Evolutionary conservation across 2,329 filamentous ascomycete species (phyloP).

Genomic region (Cyphellophora attinorum): DNA sequence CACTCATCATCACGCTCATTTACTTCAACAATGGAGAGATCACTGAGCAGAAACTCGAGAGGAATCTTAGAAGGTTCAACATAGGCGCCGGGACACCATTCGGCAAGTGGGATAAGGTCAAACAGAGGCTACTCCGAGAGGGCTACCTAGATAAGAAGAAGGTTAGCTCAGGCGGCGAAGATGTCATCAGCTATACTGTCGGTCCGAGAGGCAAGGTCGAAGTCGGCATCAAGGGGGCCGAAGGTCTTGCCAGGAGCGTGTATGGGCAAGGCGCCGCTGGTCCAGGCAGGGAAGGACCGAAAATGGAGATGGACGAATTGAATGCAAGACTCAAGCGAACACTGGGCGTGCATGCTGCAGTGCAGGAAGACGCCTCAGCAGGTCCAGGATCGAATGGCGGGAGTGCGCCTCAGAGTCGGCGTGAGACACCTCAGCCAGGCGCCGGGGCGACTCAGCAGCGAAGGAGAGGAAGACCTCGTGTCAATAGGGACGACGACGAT

Average conservation of each 20-base stretch:
- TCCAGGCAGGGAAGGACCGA: constrained; percentile 7
- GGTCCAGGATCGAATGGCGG: neutral
- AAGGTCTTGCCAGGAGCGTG: constrained; percentile 54
- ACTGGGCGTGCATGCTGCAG: constrained; percentile 34
- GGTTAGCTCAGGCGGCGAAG: constrained; percentile 62
- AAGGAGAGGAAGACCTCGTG: neutral
- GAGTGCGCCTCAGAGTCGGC: neutral
- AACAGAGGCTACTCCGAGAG: constrained; percentile 68
- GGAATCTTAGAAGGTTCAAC: constrained; percentile 66
- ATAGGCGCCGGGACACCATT: constrained; percentile 64
- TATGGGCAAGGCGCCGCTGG: constrained; percentile 32
- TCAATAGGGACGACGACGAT: neutral
- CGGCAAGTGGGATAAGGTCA: constrained; percentile 64
- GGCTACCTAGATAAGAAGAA: constrained; percentile 70
- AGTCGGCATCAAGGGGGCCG: constrained; percentile 66
- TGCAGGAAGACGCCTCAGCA: neutral
- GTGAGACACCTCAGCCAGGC: neutral
- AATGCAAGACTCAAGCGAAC: constrained; percentile 53
- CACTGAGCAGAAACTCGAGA: constrained; percentile 66
- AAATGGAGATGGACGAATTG: constrained; percentile 36
- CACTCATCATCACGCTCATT: constrained; percentile 68
- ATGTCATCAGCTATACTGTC: constrained; percentile 70
- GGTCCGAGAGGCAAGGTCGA: constrained; percentile 81
- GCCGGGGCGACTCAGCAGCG: neutral
- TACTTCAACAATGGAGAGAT: constrained; percentile 62